Evolutionary conservation across 192 early-diverging fungal species (phyloP).

Genomic region (Coemansia sp.): DNA sequence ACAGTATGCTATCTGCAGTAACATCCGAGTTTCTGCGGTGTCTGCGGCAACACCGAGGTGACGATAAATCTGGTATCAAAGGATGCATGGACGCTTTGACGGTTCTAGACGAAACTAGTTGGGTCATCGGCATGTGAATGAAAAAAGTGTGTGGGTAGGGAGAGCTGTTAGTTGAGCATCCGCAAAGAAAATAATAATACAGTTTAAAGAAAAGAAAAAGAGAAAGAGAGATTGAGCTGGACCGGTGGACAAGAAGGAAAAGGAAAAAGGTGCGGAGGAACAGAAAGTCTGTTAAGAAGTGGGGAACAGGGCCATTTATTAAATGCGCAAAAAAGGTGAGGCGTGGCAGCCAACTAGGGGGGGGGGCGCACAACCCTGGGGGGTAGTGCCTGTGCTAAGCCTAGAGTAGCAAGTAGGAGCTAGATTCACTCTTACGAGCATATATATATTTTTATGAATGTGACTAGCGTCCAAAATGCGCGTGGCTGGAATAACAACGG

Average conservation of each 20-base stretch:
- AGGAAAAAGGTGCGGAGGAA: neutral
- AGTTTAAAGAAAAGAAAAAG: neutral
- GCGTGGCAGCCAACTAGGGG: neutral
- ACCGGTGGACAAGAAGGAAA: constrained; percentile 2
- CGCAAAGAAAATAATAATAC: neutral
- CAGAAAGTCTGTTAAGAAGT: constrained; percentile 8
- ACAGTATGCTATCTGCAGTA: constrained; percentile 21
- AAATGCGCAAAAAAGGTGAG: neutral
- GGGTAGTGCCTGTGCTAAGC: neutral
- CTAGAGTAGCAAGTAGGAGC: neutral
- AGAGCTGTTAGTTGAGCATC: constrained; percentile 10
- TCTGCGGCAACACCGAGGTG: constrained; percentile 32
- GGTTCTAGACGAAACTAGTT: neutral
- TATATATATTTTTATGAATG: neutral
- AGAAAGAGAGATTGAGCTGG: constrained; percentile 5
- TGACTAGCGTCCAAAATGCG: neutral
- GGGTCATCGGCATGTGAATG: constrained; percentile 12
- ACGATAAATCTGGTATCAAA: constrained; percentile 12
- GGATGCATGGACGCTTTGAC: constrained; percentile 2
- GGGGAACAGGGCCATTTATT: neutral
- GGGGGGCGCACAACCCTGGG: neutral
- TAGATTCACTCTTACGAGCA: neutral
- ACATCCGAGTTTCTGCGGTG: constrained; percentile 43
- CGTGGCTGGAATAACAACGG: neutral
- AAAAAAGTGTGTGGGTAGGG: neutral